Conservation (phyloP, 345 rosid species). For the Psidium friedrichsthalianum region DNA sequence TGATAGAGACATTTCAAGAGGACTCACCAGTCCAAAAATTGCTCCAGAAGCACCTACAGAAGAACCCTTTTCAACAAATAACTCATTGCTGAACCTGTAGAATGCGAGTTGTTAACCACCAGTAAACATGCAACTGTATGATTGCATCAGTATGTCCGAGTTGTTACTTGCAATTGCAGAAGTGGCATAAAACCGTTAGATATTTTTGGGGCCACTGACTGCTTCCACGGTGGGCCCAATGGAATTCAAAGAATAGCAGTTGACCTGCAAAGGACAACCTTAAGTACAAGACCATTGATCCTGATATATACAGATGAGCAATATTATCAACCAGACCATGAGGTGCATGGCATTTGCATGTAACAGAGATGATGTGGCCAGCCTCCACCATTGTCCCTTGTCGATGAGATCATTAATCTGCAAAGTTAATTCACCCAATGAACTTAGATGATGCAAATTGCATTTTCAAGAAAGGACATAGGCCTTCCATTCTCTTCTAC, state of each 20-base stretch:
- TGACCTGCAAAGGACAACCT: slow-evolving; percentile 42
- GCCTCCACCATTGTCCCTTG: slow-evolving; percentile 89
- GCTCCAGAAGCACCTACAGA: slow-evolving; percentile 95
- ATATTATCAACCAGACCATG: slow-evolving; percentile 38
- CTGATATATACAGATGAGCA: slow-evolving; percentile 1
- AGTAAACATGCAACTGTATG: neutral
- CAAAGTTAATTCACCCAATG: neutral
- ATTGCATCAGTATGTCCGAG: slow-evolving; percentile 8
- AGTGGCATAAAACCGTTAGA: slow-evolving; percentile 60
- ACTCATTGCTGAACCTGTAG: slow-evolving; percentile 72
- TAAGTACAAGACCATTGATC: neutral
- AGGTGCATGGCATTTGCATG: slow-evolving; percentile 84
- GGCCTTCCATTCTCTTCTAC: neutral
- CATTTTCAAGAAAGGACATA: neutral
- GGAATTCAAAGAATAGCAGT: slow-evolving; percentile 85
- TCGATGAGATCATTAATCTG: slow-evolving; percentile 84
- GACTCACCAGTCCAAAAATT: slow-evolving; percentile 75
- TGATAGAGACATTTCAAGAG: neutral
- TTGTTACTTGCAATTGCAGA: slow-evolving; percentile 80
- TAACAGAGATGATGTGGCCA: slow-evolving; percentile 62
- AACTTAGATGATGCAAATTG: neutral
- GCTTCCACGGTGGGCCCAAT: slow-evolving; percentile 72
- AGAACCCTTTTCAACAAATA: slow-evolving; percentile 57
- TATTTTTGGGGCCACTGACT: slow-evolving; percentile 59
- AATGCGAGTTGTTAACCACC: slow-evolving; percentile 6